Evolutionary conservation across 345 rosid species (phyloP).

Genomic region (Lepidium aucheri): DNA sequence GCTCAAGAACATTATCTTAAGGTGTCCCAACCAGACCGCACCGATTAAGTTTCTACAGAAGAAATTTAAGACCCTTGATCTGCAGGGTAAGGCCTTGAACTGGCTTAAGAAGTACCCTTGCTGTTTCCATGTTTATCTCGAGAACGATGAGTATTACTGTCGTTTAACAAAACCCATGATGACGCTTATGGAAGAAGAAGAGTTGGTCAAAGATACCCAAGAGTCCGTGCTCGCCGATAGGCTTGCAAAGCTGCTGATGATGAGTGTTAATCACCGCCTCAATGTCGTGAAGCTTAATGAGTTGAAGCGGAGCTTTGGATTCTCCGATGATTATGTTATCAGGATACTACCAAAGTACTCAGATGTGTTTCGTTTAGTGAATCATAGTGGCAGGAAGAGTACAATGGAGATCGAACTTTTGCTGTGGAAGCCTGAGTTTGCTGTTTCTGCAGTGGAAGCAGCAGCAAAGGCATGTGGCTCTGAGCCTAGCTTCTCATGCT

Average conservation of each 20-base stretch:
- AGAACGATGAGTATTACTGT: slow-evolving; percentile 59
- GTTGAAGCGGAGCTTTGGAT: slow-evolving; percentile 67
- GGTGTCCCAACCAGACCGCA: slow-evolving; percentile 57
- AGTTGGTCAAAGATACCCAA: slow-evolving; percentile 53
- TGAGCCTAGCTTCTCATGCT: slow-evolving; percentile 54
- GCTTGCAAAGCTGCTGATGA: slow-evolving; percentile 73
- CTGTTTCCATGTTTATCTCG: slow-evolving; percentile 64
- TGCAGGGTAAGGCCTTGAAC: slow-evolving; percentile 85
- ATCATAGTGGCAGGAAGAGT: slow-evolving; percentile 69
- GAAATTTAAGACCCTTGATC: slow-evolving; percentile 90
- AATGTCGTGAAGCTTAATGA: slow-evolving; percentile 65
- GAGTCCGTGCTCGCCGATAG: slow-evolving; percentile 49
- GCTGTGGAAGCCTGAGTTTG: slow-evolving; percentile 58
- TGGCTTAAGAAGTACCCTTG: slow-evolving; percentile 93
- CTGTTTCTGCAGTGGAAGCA: slow-evolving; percentile 69
- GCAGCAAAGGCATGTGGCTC: slow-evolving; percentile 39
- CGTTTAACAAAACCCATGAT: slow-evolving; percentile 63
- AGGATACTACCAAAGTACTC: slow-evolving; percentile 63
- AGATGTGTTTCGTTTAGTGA: slow-evolving; percentile 52
- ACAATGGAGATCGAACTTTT: slow-evolving; percentile 90
- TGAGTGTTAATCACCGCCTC: slow-evolving; percentile 67
- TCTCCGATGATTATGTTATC: slow-evolving; percentile 76
- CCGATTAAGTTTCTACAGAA: slow-evolving; percentile 63
- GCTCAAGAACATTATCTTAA: slow-evolving; percentile 69
- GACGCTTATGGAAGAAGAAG: slow-evolving; percentile 75